Conservation (phyloP, 169 alveolate genomes). For the Plasmodium yoelii region DNA sequence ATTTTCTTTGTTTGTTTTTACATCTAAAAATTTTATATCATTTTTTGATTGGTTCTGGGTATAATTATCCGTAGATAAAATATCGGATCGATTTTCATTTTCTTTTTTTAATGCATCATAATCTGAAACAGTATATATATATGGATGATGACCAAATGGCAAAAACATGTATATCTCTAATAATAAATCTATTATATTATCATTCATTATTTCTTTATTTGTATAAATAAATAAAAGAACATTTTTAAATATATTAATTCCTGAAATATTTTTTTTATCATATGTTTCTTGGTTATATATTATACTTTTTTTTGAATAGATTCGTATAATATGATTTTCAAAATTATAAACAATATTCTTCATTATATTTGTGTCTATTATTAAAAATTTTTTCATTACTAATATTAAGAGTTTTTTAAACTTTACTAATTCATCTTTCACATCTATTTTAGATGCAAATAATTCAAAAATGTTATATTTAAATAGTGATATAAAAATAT, state of each 20-base stretch:
- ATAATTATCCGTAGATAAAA: too few relatives aligned
- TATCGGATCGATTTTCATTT: not conserved
- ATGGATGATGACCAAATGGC: slow-evolving; percentile 57
- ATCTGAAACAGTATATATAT: slow-evolving; percentile 17
- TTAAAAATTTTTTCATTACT: slow-evolving; percentile 9
- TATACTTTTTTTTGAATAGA: slow-evolving; percentile 2
- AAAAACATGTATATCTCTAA: slow-evolving; percentile 22
- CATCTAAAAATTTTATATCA: too few relatives aligned
- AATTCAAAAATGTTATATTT: slow-evolving; percentile 40
- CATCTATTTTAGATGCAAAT: slow-evolving; percentile 6
- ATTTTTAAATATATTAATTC: slow-evolving; percentile 58
- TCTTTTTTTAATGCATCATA: not conserved
- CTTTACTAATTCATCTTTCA: slow-evolving; percentile 17
- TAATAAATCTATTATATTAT: slow-evolving; percentile 28
- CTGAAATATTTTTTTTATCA: slow-evolving; percentile 36
- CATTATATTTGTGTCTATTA: slow-evolving; percentile 20
- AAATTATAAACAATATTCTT: slow-evolving; percentile 14
- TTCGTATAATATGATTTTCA: not conserved
- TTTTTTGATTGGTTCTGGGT: too few relatives aligned
- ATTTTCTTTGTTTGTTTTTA: not conserved
- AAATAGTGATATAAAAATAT: slow-evolving; percentile 30
- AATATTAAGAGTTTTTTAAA: slow-evolving; percentile 18
- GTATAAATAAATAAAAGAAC: slow-evolving; percentile 29
- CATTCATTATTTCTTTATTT: slow-evolving; percentile 23
- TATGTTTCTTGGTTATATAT: slow-evolving; percentile 33